Percentiles rank a stretch among this genome's conserved stretches.
Conservation (phyloP, 495 filamentous ascomycete species). For the Aspergillus nidulans region DNA sequence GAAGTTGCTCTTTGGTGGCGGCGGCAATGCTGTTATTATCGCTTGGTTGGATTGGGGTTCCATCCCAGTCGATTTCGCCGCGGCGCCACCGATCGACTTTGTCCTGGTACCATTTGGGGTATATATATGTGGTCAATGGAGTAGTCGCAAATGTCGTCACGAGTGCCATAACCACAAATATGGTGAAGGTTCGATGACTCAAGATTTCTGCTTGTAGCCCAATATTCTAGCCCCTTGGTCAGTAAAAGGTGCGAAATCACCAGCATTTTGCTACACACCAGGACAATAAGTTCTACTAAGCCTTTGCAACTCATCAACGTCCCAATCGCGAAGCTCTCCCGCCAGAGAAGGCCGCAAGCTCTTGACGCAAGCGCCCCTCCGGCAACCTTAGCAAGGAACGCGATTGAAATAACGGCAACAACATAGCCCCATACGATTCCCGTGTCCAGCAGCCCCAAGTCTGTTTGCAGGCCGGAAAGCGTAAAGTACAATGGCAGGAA, state of each 20-base stretch:
- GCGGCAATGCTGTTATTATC: constrained; percentile 33
- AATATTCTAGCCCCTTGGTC: constrained; percentile 64
- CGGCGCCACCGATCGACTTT: constrained; percentile 87
- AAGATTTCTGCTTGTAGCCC: constrained; percentile 89
- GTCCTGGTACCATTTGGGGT: constrained; percentile 85
- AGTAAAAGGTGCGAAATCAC: constrained; percentile 10
- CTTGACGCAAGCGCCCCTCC: constrained; percentile 82
- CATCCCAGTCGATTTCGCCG: constrained; percentile 94
- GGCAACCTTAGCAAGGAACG: constrained; percentile 79
- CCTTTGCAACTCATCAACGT: constrained; percentile 98
- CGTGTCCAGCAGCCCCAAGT: constrained; percentile 77
- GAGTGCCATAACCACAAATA: constrained; percentile 97
- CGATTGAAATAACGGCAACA: constrained; percentile 73
- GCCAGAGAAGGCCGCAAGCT: constrained; percentile 77
- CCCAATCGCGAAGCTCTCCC: constrained; percentile 89
- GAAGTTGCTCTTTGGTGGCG: constrained; percentile 41
- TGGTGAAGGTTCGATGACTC: constrained; percentile 84
- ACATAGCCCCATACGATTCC: constrained; percentile 93
- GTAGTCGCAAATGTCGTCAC: constrained; percentile 91
- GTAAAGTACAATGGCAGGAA: constrained; percentile 96
- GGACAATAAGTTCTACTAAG: constrained; percentile 88
- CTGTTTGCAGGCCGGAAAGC: constrained; percentile 82
- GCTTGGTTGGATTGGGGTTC: constrained; percentile 48
- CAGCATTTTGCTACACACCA: constrained; percentile 51
- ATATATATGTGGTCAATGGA: constrained; percentile 70